Base-by-base conservation (phyloP, 352 stramenopile genomes). In the Phytopythium cucurbitacearum region DNA sequence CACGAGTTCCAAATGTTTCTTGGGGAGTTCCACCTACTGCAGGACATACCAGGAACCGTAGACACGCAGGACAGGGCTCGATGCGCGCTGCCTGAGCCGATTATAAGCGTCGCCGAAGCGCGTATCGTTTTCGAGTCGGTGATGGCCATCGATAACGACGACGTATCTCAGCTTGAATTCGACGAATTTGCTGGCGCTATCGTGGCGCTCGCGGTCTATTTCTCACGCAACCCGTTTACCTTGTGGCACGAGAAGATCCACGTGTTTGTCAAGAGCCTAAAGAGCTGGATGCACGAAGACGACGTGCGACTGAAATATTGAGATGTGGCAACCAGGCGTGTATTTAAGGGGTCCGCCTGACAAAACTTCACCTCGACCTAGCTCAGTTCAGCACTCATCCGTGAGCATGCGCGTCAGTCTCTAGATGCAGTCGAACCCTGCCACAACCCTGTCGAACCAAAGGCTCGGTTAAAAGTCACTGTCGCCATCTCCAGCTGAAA, bases 161-260 rank as follows among this genome's bases (percentile, higher is more conserved):
- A 85, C 57, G 60, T 60, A 4, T 51, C 63, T 3, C 69, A 72
- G 49, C 72, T 89, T 34, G 78, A 89, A 46, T 85, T 87, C 39
- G 71, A 83, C 45, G 78, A 89, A 43, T 89, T 89, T 38, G 45
- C 71, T 3, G 57, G 66, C 3, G 73, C 73, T 4, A 50, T 82
- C 9, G 67, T 73, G 1, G 76, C 75, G 16, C 68, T 89, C 11
- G 73, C 78, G 5, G 62, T 65, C 21, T 54, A 76, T 21, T 43
- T 68, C 5, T 62, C 77, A 9, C 64, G 71, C n/a, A 70, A 68
- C 59, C 78, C 78, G 6, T 89, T 87, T 15, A 47, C 56, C 4
- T 13, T 72, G 9, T 81, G 62, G 75, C 62, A 87, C 38, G n/a
- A 59, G 15, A 87, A 89, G 54, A 72, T 87, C 16, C 57, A 87